Conservation (phyloP, 805 yeast species). For the Maudiozyma barnettii region DNA sequence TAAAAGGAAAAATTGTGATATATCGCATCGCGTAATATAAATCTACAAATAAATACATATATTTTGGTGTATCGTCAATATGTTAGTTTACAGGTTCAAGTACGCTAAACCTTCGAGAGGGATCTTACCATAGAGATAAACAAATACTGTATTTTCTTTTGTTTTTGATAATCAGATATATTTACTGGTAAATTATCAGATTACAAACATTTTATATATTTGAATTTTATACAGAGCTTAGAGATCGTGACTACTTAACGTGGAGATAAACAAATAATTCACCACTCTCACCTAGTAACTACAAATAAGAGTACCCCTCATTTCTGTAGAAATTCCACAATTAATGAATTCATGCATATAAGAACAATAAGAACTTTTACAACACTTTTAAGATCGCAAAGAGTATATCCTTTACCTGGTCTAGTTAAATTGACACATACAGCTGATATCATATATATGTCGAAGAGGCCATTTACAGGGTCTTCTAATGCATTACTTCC, state of each 20-base stretch:
- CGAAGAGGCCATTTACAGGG: neutral
- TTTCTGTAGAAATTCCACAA: neutral
- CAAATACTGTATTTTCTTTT: too few relatives aligned
- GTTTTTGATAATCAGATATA: too few relatives aligned
- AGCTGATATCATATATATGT: neutral
- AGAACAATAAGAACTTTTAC: neutral
- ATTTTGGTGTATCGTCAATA: neutral
- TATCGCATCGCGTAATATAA: conserved; percentile 1
- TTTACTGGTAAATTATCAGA: too few relatives aligned
- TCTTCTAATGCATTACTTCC: neutral
- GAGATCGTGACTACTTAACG: too few relatives aligned
- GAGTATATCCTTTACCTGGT: neutral
- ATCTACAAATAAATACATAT: too few relatives aligned
- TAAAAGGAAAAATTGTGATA: neutral
- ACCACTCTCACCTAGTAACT: too few relatives aligned
- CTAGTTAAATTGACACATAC: neutral
- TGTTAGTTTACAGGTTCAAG: neutral
- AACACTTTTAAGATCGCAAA: neutral
- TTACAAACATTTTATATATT: too few relatives aligned
- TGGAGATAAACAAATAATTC: too few relatives aligned
- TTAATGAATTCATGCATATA: conserved; percentile 1
- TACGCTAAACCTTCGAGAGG: too few relatives aligned
- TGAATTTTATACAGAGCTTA: too few relatives aligned
- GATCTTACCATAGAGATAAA: too few relatives aligned
- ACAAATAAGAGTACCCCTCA: too few relatives aligned